Evolutionary conservation across 352 stramenopile species (phyloP).

Genomic region (Plasmopara muralis): DNA sequence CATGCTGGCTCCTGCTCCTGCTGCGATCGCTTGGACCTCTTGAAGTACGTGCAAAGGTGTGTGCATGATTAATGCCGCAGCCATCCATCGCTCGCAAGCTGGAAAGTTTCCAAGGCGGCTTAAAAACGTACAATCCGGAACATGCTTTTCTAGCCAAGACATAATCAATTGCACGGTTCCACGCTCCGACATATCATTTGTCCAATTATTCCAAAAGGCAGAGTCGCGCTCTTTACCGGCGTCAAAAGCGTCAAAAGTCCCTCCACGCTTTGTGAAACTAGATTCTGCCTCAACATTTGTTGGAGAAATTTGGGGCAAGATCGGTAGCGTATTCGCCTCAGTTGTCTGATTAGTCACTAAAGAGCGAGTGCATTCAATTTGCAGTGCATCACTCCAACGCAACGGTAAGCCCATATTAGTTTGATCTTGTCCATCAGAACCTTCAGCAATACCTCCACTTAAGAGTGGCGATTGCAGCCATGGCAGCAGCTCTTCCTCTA

Average conservation of each 20-base stretch:
- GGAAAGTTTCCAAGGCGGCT: conserved; percentile 71
- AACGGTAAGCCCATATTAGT: conserved; percentile 8
- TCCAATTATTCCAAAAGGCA: conserved; percentile 51
- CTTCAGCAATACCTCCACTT: conserved; percentile 51
- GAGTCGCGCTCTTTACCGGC: conserved; percentile 29
- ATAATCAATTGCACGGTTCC: conserved; percentile 56
- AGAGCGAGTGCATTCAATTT: conserved; percentile 26
- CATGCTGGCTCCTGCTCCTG: conserved; percentile 24
- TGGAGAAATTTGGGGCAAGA: conserved; percentile 7
- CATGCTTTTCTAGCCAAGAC: conserved; percentile 67
- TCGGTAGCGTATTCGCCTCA: conserved; percentile 3
- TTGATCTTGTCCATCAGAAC: conserved; percentile 4
- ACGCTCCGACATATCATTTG: conserved; percentile 48
- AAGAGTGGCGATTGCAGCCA: conserved; percentile 80
- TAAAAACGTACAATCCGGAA: conserved; percentile 69
- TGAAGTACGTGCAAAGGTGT: conserved; percentile 65
- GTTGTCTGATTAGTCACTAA: conserved; percentile 6
- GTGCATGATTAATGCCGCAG: conserved; percentile 73
- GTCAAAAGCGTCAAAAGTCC: conserved; percentile 14
- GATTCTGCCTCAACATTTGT: conserved; percentile 13
- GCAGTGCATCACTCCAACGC: conserved; percentile 34
- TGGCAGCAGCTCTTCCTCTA: conserved; percentile 77
- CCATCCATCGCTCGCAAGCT: conserved; percentile 60
- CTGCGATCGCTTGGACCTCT: conserved; percentile 72
- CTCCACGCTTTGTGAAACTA: conserved; percentile 8